Evolutionary conservation across 2,329 filamentous ascomycete genomes (phyloP), one percentile per base, ranked within the genome.

Genomic region (Leptodontidium sp.): DNA sequence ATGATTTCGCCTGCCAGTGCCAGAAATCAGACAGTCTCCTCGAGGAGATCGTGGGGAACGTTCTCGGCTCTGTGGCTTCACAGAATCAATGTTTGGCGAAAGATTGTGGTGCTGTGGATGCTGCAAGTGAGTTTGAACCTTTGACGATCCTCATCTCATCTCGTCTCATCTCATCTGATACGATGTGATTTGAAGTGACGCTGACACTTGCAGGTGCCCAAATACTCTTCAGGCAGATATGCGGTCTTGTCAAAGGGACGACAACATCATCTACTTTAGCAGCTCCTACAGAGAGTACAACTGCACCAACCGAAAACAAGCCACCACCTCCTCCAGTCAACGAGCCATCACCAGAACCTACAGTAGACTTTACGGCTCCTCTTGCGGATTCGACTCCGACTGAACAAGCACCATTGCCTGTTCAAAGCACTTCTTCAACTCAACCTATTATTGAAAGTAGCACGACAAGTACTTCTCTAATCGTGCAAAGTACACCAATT

Each of bases 161-260:
- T 15, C 21, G 1, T 21, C 21, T 21, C 21, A 21, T 21, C 21
- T 21, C 21, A 21, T 21, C 21, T 21, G 21, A 21, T 21, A 21
- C 21, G 21, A 21, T 21, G 21, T 21, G 38, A 26, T 59, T 11
- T 15, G 2, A 45, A 15, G 38, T 26, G 35, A 26, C 21, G 26
- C 57, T 59, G 57, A 59, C 35, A 26, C 26, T 45, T 12, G 7
- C 24, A 59, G 57, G 21, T 40, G 38, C 38, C 38, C 35, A 59
- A 59, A 9, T 43, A 40, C 35, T 59, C 4, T 45, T 59, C 21
- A 59, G 21, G 57, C 57, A 59, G 21, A 59, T 59, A 40, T 59
- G 57, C 40, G 9, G 21, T 9, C 35, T 59, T 26, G 17, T 45
- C 57, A 45, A 55, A 26, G 52, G n/a, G 12, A 26, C 57, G 4